These are phyloP conservation scores for Suillus hirtellus DNA, from an alignment of 768 basidiomycete species.

Conservation along the genomic window DNA sequence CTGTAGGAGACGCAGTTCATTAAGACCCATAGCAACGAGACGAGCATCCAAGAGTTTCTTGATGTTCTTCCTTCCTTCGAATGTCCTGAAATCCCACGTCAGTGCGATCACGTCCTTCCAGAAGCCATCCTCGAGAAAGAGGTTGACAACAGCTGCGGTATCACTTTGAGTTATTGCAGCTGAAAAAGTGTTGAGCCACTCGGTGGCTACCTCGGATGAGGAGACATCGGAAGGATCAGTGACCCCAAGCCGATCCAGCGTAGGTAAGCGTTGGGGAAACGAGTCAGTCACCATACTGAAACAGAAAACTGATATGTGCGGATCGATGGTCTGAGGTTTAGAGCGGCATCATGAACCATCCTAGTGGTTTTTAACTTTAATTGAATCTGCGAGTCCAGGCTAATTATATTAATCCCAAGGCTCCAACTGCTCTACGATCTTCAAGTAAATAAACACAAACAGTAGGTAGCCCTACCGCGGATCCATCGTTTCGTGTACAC, in stretches of 20 bases:
- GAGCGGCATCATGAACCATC: background rate
- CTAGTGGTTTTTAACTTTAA: background rate
- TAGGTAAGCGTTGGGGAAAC: slow-evolving; percentile 30
- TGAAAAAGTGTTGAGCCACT: slow-evolving; percentile 29
- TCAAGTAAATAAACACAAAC: too few species aligned
- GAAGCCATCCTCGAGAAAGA: slow-evolving; percentile 33
- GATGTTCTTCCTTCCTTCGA: slow-evolving; percentile 42
- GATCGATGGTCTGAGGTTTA: background rate
- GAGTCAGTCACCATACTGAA: background rate
- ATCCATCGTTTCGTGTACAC: too few species aligned
- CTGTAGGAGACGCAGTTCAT: slow-evolving; percentile 21
- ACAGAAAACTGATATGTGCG: background rate
- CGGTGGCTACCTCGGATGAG: slow-evolving; percentile 20
- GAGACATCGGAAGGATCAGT: slow-evolving; percentile 22
- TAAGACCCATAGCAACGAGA: slow-evolving; percentile 28
- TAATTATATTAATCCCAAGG: too few species aligned
- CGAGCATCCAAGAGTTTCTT: slow-evolving; percentile 40
- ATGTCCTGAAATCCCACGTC: slow-evolving; percentile 58
- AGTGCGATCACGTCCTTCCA: slow-evolving; percentile 59
- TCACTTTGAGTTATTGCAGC: slow-evolving; percentile 22
- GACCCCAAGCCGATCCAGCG: slow-evolving; percentile 28
- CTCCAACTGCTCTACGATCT: too few species aligned
- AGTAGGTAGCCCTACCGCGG: too few species aligned
- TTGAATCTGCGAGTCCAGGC: too few species aligned
- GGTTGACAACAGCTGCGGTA: slow-evolving; percentile 21